Evolutionary conservation across 805 yeast genomes (phyloP).

Genomic region (Debaryomyces maramus): DNA sequence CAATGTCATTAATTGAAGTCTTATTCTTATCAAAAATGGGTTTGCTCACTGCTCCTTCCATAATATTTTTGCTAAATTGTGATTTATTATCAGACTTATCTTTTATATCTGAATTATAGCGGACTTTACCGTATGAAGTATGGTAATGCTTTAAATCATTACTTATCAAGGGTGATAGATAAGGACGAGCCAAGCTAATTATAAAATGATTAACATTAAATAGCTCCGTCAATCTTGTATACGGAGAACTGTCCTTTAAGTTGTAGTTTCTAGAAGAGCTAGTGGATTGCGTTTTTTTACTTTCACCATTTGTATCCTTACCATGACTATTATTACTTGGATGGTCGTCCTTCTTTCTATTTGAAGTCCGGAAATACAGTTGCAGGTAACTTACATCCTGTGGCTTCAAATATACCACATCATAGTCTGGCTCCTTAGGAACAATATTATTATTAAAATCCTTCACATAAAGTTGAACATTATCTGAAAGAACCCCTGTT

Average conservation of each 20-base stretch:
- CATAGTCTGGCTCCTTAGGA: conserved; percentile 45
- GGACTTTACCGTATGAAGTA: conserved; percentile 33
- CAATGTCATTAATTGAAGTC: conserved; percentile 32
- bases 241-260: conserved; percentile 54
- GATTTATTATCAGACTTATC: conserved; percentile 9
- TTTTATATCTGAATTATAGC: conserved; percentile 15
- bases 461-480: conserved; percentile 58
- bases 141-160: conserved; percentile 77
- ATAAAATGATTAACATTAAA: conserved; percentile 94
- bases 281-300: conserved; percentile 2
- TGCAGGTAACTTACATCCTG: conserved; percentile 48
- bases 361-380: conserved; percentile 33
- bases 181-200: conserved; percentile 90
- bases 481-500: conserved; percentile 60
- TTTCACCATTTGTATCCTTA: conserved; percentile 7
- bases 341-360: conserved; percentile 13
- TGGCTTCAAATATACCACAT: conserved; percentile 43
- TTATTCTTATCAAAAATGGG: conserved; percentile 31
- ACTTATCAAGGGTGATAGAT: conserved; percentile 83
- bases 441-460: conserved; percentile 63
- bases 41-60: conserved; percentile 15
- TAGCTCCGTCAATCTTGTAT: conserved; percentile 83
- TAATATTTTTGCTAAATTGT: conserved; percentile 4
- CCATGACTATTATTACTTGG: conserved; percentile 8
- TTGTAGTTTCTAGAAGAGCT: conserved; percentile 17